phyloP scores from a whole-genome alignment of 2,329 filamentous ascomycete genomes.

The Alternaria brassicicola region DNA sequence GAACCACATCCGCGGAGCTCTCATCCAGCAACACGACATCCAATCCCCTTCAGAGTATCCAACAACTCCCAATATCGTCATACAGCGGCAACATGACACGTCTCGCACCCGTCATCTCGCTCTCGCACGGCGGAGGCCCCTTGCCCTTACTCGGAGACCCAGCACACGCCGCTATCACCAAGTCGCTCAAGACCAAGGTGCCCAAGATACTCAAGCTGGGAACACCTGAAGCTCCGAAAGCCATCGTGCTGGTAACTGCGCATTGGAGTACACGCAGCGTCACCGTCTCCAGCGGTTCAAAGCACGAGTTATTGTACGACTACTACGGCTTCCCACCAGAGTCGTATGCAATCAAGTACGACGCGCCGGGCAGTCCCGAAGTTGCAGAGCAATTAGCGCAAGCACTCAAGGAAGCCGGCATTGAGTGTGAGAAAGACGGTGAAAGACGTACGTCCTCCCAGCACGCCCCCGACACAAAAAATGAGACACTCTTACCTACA shows the following conservation, averaged over 20 bases:
- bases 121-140: conserved; percentile 57
- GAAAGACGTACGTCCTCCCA: conserved; percentile 36
- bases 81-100: conserved; percentile 39
- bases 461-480: too few relatives aligned
- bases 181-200: conserved; percentile 60
- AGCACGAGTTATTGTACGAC: conserved; percentile 62
- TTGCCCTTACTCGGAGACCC: conserved; percentile 65
- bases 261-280: conserved; percentile 62
- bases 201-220: conserved; percentile 63
- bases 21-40: conserved; percentile 24
- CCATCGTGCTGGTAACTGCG: conserved; percentile 64
- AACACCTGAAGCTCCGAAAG: conserved; percentile 57
- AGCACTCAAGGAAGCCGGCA: conserved; percentile 56
- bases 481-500: too few relatives aligned
- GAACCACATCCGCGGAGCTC: conserved; percentile 13
- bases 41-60: conserved; percentile 34
- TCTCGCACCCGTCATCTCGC: conserved; percentile 47
- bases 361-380: conserved; percentile 61
- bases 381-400: conserved; percentile 58
- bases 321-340: conserved; percentile 65
- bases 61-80: conserved; percentile 35
- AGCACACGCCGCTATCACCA: conserved; percentile 56
- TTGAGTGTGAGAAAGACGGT: conserved; percentile 45
- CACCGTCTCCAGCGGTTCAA: conserved; percentile 58
- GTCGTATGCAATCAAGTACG: conserved; percentile 62